phyloP scores from a whole-genome alignment of 1,284 basidiomycete species.

The Malassezia sympodialis region DNA sequence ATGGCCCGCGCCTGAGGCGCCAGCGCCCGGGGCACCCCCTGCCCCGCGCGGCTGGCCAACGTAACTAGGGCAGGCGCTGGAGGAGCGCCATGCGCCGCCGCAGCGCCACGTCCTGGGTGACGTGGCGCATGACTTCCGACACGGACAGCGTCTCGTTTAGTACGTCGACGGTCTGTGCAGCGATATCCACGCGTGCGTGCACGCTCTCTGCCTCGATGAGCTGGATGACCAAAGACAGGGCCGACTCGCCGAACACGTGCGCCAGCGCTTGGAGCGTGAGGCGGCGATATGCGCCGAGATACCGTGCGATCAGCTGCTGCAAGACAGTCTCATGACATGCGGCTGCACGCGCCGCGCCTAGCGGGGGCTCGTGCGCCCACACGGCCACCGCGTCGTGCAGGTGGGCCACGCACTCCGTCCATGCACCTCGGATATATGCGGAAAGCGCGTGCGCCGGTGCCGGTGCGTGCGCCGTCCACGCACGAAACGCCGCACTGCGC shows the following conservation, averaged over 20 bases:
- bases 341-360: conserved; percentile 50
- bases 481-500: background rate
- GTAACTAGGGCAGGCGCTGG: background rate
- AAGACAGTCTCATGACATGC: conserved; percentile 45
- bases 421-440: conserved; percentile 11
- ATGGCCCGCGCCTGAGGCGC: background rate
- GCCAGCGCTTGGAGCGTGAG: conserved; percentile 71
- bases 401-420: conserved; percentile 8
- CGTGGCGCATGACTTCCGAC: background rate
- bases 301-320: conserved; percentile 51
- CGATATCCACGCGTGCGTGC: conserved; percentile 7
- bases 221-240: background rate
- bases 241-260: conserved; percentile 61
- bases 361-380: background rate
- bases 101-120: background rate
- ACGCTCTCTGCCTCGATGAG: background rate
- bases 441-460: conserved; percentile 6
- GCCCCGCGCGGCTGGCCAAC: background rate
- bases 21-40: background rate
- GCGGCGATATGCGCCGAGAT: conserved; percentile 71
- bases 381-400: background rate
- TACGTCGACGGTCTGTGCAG: background rate
- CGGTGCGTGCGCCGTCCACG: background rate
- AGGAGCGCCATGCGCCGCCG: background rate
- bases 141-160: too few relatives aligned